Percentiles rank a stretch among this genome's conserved stretches.
These are phyloP conservation scores for Colletotrichum incanum DNA, from an alignment of 2,329 filamentous ascomycete genomes.

Conservation along the genomic window DNA sequence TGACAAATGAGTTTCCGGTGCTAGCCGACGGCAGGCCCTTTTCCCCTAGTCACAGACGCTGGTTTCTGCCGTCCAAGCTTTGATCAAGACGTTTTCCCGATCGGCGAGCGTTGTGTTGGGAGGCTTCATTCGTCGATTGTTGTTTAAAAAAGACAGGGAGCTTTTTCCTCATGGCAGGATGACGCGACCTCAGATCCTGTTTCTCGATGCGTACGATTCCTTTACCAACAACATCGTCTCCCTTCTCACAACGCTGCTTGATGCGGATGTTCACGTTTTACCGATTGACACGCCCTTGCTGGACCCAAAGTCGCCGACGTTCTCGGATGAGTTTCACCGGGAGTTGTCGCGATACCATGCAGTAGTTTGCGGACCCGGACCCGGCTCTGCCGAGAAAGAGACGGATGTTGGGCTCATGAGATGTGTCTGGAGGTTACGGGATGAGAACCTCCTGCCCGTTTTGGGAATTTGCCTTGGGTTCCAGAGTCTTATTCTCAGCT, in stretches of 20 bases:
- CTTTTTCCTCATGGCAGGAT: constrained; percentile 43
- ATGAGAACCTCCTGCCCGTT: constrained; percentile 77
- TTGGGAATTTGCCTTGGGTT: constrained; percentile 93
- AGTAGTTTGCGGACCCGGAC: constrained; percentile 91
- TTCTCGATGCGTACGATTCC: constrained; percentile 96
- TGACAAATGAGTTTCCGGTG: constrained; percentile 25
- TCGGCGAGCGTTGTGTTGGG: constrained; percentile 26
- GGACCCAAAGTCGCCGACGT: constrained; percentile 59
- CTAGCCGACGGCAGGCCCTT: constrained; percentile 37
- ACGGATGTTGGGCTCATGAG: constrained; percentile 88
- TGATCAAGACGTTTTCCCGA: constrained; percentile 16
- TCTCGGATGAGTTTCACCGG: constrained; percentile 61
- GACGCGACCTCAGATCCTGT: constrained; percentile 75
- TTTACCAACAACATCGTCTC: constrained; percentile 96
- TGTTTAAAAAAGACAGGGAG: constrained; percentile 4
- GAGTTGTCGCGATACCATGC: constrained; percentile 80
- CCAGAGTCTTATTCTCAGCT: constrained; percentile 81
- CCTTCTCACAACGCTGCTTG: constrained; percentile 79
- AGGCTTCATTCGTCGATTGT: constrained; percentile 2
- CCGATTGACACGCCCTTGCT: constrained; percentile 77
- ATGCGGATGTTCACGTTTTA: constrained; percentile 78
- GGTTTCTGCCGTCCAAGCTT: constrained; percentile 15
- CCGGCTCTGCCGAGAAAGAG: constrained; percentile 81
- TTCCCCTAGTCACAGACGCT: constrained; percentile 17
- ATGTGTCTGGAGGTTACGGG: constrained; percentile 79